Base-by-base conservation (phyloP, 2,329 filamentous ascomycete genomes). In the Epichloe coenophiala region DNA sequence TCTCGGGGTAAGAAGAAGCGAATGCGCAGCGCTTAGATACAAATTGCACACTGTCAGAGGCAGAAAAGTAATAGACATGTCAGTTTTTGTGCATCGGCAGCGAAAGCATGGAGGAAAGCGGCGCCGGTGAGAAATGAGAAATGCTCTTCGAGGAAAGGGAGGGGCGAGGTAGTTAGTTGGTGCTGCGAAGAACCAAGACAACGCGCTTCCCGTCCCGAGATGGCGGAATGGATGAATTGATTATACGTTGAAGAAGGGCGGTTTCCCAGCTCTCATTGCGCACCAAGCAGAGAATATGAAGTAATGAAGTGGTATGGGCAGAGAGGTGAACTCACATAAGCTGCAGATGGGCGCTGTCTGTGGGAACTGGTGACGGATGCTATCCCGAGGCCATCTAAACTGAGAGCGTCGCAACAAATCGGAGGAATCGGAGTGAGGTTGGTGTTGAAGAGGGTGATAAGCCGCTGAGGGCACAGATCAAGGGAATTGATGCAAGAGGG, bases 381-480 rank as follows among this genome's bases (percentile, higher is more conserved):
- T 52, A 52, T 46, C 27, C 31, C 31, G 12, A n/a, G 19, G 38
- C 47, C 51, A 52, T 50, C 43, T 47, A 50, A 39, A 40, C 19
- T 38, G 43, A 39, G 39, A 35, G 47, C 39, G 45, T 47, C 37
- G 43, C 35, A 13, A 44, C 36, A n/a, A 21, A 36, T 23, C 11
- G 33, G 13, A 21, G 33, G 6, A 21, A 36, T 23, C 11, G 33
- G n/a, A 21, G 33, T 15, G 45, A 41, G 19, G 27, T 36, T 31
- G 42, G 13, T 23, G 46, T 49, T 49, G 27, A 19, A 9, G 42
- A 46, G 23, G 43, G 37, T 31, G 37, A 44, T 19, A 47, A 45
- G 44, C 44, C 44, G 41, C 40, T 13, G 45, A 36, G 48, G 47
- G 46, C 43, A 39, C 44, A 19, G 38, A 19, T 21, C 19, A 37